Conservation (phyloP, 805 yeast genomes). For the Lipomyces oligophaga region DNA sequence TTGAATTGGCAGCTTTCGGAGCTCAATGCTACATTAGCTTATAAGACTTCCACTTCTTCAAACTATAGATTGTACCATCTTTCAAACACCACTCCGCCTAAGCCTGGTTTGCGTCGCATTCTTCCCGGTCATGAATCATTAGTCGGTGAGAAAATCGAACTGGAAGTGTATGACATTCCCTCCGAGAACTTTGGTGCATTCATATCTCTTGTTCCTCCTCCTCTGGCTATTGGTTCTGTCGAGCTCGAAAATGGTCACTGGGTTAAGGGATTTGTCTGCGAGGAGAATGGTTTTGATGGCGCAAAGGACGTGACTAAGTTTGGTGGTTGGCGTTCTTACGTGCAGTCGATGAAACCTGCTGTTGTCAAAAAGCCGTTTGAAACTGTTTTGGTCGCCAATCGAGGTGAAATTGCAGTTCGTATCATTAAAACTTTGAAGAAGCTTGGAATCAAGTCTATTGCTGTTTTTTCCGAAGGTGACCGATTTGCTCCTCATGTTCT, state of each 20-base stretch:
- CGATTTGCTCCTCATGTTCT: slow-evolving; percentile 81
- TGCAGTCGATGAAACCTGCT: slow-evolving; percentile 53
- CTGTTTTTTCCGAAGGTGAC: slow-evolving; percentile 89
- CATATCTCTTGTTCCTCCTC: slow-evolving; percentile 85
- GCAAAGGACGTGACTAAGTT: slow-evolving; percentile 75
- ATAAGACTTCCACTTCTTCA: slow-evolving; percentile 63
- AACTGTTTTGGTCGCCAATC: slow-evolving; percentile 82
- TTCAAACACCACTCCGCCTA: slow-evolving; percentile 73
- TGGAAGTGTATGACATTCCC: slow-evolving; percentile 86
- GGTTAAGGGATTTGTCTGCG: slow-evolving; percentile 94
- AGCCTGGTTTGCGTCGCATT: slow-evolving; percentile 79
- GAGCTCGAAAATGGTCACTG: slow-evolving; percentile 75
- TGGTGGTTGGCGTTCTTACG: slow-evolving; percentile 84
- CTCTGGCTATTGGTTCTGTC: slow-evolving; percentile 91
- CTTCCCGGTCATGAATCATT: slow-evolving; percentile 16
- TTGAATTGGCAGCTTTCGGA: slow-evolving; percentile 90
- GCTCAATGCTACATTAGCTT: slow-evolving; percentile 68
- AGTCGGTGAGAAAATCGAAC: slow-evolving; percentile 47
- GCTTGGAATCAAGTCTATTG: slow-evolving; percentile 71
- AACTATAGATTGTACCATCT: slow-evolving; percentile 77
- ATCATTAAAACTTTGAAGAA: slow-evolving; percentile 84
- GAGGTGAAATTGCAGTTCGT: slow-evolving; percentile 97
- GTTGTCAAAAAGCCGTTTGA: slow-evolving; percentile 26
- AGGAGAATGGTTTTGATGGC: slow-evolving; percentile 79
- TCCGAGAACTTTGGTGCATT: slow-evolving; percentile 73